Percentiles rank a stretch among this genome's conserved stretches.
These are phyloP conservation scores for Laguncularia racemosa DNA, from an alignment of 345 rosid species.

Conservation along the genomic window DNA sequence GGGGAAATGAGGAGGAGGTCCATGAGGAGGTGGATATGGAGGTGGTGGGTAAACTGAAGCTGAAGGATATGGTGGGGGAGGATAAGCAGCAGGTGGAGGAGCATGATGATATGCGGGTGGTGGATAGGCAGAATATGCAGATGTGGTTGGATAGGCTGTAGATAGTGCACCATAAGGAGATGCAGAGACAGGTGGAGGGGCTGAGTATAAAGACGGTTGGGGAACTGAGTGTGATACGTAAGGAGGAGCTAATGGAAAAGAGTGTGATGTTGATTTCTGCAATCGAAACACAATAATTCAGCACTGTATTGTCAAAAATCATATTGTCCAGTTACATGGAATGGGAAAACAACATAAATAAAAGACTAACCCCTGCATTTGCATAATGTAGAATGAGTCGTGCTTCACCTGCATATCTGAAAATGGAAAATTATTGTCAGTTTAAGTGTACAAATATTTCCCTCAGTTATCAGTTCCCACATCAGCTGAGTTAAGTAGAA, in stretches of 20 bases:
- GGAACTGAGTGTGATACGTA: slow-evolving; percentile 24
- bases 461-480: neutral
- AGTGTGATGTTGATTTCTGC: slow-evolving; percentile 38
- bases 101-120: slow-evolving; percentile 17
- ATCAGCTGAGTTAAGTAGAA: neutral
- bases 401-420: slow-evolving; percentile 82
- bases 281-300: slow-evolving; percentile 5
- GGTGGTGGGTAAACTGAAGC: no score
- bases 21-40: no score
- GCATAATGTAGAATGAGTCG: slow-evolving; percentile 59
- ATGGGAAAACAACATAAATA: neutral
- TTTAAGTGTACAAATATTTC: neutral
- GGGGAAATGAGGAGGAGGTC: no score
- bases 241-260: slow-evolving; percentile 38
- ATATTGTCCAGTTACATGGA: neutral
- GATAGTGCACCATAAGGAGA: slow-evolving; percentile 16
- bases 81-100: slow-evolving; percentile 16
- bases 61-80: slow-evolving; percentile 15
- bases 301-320: neutral
- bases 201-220: neutral
- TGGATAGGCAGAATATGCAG: slow-evolving; percentile 19
- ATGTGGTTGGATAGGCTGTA: slow-evolving; percentile 13
- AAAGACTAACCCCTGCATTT: slow-evolving; percentile 47
- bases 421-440: neutral
- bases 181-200: slow-evolving; percentile 24